phyloP scores from a whole-genome alignment of 768 basidiomycete species.

The Suillus fuscotomentosus region DNA sequence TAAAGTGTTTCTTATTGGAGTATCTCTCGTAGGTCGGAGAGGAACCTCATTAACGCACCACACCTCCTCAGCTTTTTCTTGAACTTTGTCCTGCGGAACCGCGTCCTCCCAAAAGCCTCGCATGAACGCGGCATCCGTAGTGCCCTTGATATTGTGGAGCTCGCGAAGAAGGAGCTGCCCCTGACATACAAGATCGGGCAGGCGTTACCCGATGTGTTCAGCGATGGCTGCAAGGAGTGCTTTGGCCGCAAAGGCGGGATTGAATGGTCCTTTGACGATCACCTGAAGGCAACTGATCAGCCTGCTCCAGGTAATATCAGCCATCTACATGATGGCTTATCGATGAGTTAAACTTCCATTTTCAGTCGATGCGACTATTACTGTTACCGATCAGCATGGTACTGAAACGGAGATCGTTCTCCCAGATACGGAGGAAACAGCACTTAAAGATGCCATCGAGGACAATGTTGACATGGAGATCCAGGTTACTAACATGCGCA shows the following conservation, averaged over 20 bases:
- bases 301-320: constrained; percentile 9
- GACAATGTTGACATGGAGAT: constrained; percentile 23
- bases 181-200: constrained; percentile 38
- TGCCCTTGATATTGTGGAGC: constrained; percentile 43
- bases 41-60: constrained; percentile 49
- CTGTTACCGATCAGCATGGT: constrained; percentile 19
- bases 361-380: constrained; percentile 14
- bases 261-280: constrained; percentile 26
- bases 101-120: constrained; percentile 47
- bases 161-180: constrained; percentile 43
- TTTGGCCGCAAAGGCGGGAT: constrained; percentile 50
- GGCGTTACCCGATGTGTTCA: constrained; percentile 44
- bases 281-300: background rate
- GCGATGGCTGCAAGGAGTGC: constrained; percentile 43
- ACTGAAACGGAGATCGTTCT: constrained; percentile 15
- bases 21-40: constrained; percentile 39
- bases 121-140: constrained; percentile 46
- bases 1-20: background rate
- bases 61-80: constrained; percentile 60
- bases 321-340: background rate
- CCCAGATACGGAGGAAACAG: constrained; percentile 22
- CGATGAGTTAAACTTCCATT: constrained; percentile 8
- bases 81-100: constrained; percentile 55
- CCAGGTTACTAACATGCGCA: constrained; percentile 8
- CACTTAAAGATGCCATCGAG: constrained; percentile 28